Conservation (phyloP, 805 yeast genomes). For the Metschnikowia chrysomelidarum region DNA sequence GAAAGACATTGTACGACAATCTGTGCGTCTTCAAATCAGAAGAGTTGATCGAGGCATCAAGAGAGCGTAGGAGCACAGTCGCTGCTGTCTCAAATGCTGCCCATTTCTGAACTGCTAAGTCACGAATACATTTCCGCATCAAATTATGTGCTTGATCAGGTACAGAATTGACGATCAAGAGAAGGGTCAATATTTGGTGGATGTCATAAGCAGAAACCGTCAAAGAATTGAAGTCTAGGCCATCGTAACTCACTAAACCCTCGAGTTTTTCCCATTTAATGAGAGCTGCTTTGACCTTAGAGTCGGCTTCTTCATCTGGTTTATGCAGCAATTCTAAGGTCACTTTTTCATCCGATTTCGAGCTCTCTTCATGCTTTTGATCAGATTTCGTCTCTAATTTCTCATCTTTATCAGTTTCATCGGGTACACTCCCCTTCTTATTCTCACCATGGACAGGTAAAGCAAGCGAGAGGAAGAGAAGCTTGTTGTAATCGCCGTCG, state of each 20-base stretch:
- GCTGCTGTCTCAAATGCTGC: conserved; percentile 44
- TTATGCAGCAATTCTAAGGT: conserved; percentile 1
- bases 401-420: background rate
- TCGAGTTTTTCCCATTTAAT: conserved; percentile 34
- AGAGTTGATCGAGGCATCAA: conserved; percentile 38
- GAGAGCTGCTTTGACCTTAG: conserved; percentile 1
- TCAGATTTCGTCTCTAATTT: conserved; percentile 6
- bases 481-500: conserved; percentile 38
- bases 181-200: conserved; percentile 46
- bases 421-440: conserved; percentile 3
- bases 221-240: conserved; percentile 36
- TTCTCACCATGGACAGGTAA: conserved; percentile 5
- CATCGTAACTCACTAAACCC: conserved; percentile 43
- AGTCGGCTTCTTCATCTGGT: conserved; percentile 8
- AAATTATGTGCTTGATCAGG: conserved; percentile 24
- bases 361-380: conserved; percentile 10
- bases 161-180: conserved; percentile 44
- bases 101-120: conserved; percentile 35
- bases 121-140: conserved; percentile 27
- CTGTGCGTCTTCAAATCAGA: conserved; percentile 17
- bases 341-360: no score
- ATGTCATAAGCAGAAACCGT: conserved; percentile 41
- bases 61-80: conserved; percentile 44
- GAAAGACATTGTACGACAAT: conserved; percentile 3
- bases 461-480: conserved; percentile 48